phyloP scores from a whole-genome alignment of 441 rosid genomes.

The Gossypium lobatum region DNA sequence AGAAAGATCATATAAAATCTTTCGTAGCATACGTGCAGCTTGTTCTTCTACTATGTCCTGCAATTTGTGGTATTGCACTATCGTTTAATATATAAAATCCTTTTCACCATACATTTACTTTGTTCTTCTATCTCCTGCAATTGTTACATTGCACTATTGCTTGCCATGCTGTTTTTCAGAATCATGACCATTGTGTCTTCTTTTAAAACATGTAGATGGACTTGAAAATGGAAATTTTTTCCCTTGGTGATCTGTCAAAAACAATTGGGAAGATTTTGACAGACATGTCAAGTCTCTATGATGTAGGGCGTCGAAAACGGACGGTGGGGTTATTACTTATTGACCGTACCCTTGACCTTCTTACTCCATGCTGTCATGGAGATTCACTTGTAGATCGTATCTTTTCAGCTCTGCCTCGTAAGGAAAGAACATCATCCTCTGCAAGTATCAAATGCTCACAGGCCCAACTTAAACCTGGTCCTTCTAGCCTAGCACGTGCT shows the following conservation, averaged over 20 bases:
- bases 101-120: background rate
- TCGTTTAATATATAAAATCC: conserved; percentile 6
- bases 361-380: conserved; percentile 88
- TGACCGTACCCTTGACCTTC: conserved; percentile 89
- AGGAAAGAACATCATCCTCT: conserved; percentile 42
- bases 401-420: conserved; percentile 68
- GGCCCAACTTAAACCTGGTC: conserved; percentile 38
- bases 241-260: conserved; percentile 82
- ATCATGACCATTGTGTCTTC: conserved; percentile 17
- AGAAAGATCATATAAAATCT: background rate
- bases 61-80: background rate
- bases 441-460: conserved; percentile 41
- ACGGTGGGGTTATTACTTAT: conserved; percentile 82
- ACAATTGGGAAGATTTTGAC: conserved; percentile 85
- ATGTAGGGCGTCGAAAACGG: conserved; percentile 89
- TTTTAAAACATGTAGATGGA: conserved; percentile 67
- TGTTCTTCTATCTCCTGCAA: background rate
- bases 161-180: background rate
- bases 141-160: background rate
- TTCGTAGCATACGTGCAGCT: background rate
- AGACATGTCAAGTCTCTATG: conserved; percentile 97
- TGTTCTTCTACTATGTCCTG: background rate
- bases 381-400: conserved; percentile 86
- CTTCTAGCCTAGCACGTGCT: conserved; percentile 46
- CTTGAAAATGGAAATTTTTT: conserved; percentile 89